These are phyloP conservation scores for Linnemannia zychae DNA, from an alignment of 192 early-diverging fungal genomes.

Conservation along the genomic window DNA sequence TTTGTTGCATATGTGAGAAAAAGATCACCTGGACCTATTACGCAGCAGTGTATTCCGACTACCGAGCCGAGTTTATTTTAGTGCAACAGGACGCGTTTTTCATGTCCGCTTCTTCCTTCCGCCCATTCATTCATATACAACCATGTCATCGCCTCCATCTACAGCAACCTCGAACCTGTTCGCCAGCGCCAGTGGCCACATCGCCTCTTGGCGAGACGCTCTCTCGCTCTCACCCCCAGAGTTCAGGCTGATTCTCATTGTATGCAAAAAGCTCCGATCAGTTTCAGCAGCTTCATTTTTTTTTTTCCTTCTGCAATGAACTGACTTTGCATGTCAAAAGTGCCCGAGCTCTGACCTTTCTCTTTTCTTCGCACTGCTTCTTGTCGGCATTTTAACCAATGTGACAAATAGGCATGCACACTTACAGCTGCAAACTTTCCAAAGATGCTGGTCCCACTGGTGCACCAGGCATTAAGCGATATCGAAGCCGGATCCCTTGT, in stretches of 20 bases:
- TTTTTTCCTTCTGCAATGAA: background rate
- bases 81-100: background rate
- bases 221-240: slow-evolving; percentile 35
- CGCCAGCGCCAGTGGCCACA: slow-evolving; percentile 16
- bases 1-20: too few species aligned
- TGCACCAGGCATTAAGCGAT: slow-evolving; percentile 30
- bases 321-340: background rate
- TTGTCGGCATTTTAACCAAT: background rate
- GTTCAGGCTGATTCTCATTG: slow-evolving; percentile 39
- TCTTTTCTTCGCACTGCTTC: background rate
- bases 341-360: background rate
- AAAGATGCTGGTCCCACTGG: slow-evolving; percentile 38
- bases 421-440: slow-evolving; percentile 40
- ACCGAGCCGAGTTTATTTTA: background rate
- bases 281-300: background rate
- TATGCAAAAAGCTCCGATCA: slow-evolving; percentile 7
- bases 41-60: background rate
- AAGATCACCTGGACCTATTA: too few species aligned
- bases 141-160: slow-evolving; percentile 10
- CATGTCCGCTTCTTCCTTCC: background rate
- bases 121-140: background rate
- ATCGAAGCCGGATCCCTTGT: slow-evolving; percentile 18
- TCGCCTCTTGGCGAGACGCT: slow-evolving; percentile 34
- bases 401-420: slow-evolving; percentile 33
- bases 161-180: slow-evolving; percentile 4